Evolutionary conservation across 192 early-diverging fungal genomes (phyloP).

Genomic region (Dissophora ornata): DNA sequence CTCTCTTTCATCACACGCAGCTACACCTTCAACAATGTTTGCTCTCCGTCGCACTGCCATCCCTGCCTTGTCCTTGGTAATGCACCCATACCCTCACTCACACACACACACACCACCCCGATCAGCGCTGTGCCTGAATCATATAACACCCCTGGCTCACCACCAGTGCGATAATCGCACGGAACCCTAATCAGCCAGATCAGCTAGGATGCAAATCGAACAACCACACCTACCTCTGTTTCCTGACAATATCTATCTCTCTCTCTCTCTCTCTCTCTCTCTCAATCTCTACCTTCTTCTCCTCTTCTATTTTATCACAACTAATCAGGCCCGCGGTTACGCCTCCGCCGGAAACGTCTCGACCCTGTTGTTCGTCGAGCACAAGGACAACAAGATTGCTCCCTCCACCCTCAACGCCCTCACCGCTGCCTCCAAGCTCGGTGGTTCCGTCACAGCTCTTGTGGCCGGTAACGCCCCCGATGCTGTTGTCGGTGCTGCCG

Average conservation of each 20-base stretch:
- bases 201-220: background rate
- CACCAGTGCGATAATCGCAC: slow-evolving; percentile 9
- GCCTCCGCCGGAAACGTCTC: slow-evolving; percentile 65
- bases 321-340: slow-evolving; percentile 56
- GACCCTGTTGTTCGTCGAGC: slow-evolving; percentile 92
- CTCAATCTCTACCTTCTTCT: too few relatives aligned
- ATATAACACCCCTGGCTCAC: background rate
- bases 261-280: too few relatives aligned
- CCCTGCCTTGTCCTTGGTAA: slow-evolving; percentile 51
- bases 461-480: slow-evolving; percentile 85
- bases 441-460: slow-evolving; percentile 87
- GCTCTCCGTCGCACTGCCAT: slow-evolving; percentile 48
- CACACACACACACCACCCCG: too few relatives aligned
- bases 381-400: slow-evolving; percentile 78
- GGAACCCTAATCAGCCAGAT: background rate
- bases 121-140: slow-evolving; percentile 24
- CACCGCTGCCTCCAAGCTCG: slow-evolving; percentile 84
- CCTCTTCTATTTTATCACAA: too few relatives aligned
- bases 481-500: slow-evolving; percentile 68
- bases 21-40: slow-evolving; percentile 25
- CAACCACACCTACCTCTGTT: background rate
- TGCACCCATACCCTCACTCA: background rate
- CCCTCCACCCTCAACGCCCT: slow-evolving; percentile 87
- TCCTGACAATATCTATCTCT: too few relatives aligned
- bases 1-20: background rate